These are phyloP conservation scores for Carex cristatella DNA, from an alignment of 176 grass and related monocot genomes.

Conservation along the genomic window DNA sequence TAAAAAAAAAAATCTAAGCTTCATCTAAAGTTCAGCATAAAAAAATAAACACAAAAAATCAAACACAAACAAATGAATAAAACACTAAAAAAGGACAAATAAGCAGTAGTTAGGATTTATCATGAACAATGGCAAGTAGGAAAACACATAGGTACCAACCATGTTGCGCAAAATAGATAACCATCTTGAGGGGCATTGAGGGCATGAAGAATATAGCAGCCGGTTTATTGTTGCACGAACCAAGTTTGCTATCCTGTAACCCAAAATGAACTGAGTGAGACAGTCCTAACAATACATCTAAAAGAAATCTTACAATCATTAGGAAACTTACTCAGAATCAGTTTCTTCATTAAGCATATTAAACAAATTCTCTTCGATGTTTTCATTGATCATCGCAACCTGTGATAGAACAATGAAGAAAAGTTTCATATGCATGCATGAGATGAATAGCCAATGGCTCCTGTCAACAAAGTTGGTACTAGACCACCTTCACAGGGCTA, in stretches of 20 bases:
- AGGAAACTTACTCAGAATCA: constrained; percentile 78
- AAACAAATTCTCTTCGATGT: constrained; percentile 94
- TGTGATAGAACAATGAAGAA: constrained; percentile 42
- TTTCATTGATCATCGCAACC: constrained; percentile 69
- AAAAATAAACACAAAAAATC: constrained; percentile 22
- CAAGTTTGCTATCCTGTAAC: constrained; percentile 66
- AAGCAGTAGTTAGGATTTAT: not conserved
- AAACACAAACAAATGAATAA: constrained; percentile 19
- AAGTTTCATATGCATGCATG: not conserved
- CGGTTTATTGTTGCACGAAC: constrained; percentile 89
- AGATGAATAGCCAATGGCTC: constrained; percentile 6
- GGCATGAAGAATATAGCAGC: constrained; percentile 82
- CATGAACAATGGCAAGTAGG: not conserved
- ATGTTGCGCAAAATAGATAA: constrained; percentile 64
- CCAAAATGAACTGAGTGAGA: constrained; percentile 23
- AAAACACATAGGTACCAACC: constrained; percentile 35
- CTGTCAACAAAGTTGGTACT: not conserved
- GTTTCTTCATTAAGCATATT: constrained; percentile 97
- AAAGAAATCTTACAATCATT: constrained; percentile 12
- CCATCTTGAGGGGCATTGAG: constrained; percentile 77
- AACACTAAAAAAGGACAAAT: constrained; percentile 13
- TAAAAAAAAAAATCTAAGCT: not conserved
- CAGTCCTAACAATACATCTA: not conserved
- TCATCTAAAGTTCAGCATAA: constrained; percentile 8
- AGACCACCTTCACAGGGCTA: not conserved